A percentile compares a stretch with the other conserved stretches of the same genome.
Evolutionary conservation across 2,329 filamentous ascomycete genomes (phyloP).

Genomic region (Huntiella savannae): DNA sequence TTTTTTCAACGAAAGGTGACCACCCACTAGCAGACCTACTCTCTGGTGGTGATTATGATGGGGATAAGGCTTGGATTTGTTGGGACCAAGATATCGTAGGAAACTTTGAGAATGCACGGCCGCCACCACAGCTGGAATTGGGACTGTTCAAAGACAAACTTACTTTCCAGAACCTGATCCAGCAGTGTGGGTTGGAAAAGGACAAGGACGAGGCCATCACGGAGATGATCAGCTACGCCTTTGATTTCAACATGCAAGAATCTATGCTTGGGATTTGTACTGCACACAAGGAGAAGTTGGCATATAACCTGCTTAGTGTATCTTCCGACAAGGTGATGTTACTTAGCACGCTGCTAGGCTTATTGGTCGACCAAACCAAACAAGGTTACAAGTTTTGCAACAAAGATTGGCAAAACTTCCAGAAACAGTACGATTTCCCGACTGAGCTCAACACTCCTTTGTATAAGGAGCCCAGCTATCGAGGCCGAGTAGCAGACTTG

Average conservation of each 20-base stretch:
- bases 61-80: slow-evolving; percentile 59
- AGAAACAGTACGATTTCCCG: slow-evolving; percentile 10
- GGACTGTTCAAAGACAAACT: slow-evolving; percentile 19
- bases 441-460: slow-evolving; percentile 19
- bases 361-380: slow-evolving; percentile 39
- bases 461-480: slow-evolving; percentile 19
- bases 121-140: slow-evolving; percentile 10
- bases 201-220: slow-evolving; percentile 19
- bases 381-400: slow-evolving; percentile 31
- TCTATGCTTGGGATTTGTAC: slow-evolving; percentile 46
- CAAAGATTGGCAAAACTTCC: slow-evolving; percentile 23
- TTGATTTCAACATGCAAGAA: slow-evolving; percentile 38
- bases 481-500: slow-evolving; percentile 12
- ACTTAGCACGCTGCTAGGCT: slow-evolving; percentile 32
- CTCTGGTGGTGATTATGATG: slow-evolving; percentile 67
- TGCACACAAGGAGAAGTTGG: slow-evolving; percentile 40
- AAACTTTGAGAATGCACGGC: slow-evolving; percentile 45
- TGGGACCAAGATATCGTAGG: slow-evolving; percentile 49
- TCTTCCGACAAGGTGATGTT: slow-evolving; percentile 23
- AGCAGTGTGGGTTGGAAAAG: slow-evolving; percentile 13
- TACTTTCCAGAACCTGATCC: slow-evolving; percentile 24
- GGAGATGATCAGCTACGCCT: slow-evolving; percentile 31
- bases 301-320: slow-evolving; percentile 38
- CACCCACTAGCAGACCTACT: slow-evolving; percentile 48
- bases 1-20: slow-evolving; percentile 50